These are phyloP conservation scores for Mentha longifolia DNA, from an alignment of 257 asterid species.

Conservation along the genomic window DNA sequence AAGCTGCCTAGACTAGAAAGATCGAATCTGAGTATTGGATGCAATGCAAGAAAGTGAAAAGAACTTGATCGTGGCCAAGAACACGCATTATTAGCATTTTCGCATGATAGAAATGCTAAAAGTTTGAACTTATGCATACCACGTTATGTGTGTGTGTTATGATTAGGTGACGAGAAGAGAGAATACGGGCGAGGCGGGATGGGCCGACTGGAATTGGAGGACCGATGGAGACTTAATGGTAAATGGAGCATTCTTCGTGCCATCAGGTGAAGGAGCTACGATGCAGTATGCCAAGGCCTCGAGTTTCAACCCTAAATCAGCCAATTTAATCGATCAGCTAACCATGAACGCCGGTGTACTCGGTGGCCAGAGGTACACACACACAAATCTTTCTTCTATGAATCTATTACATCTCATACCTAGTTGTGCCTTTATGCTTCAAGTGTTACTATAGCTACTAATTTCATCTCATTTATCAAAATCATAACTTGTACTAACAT, in stretches of 20 bases:
- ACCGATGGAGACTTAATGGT: slow-evolving; percentile 75
- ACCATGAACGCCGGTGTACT: slow-evolving; percentile 74
- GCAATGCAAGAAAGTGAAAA: background rate
- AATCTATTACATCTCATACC: background rate
- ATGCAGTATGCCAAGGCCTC: slow-evolving; percentile 60
- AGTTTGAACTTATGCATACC: background rate
- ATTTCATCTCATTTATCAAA: background rate
- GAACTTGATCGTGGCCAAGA: background rate
- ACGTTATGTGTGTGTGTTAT: background rate
- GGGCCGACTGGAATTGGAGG: slow-evolving; percentile 92
- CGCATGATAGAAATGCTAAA: background rate
- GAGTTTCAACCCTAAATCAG: slow-evolving; percentile 57
- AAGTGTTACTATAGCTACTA: background rate
- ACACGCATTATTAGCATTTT: background rate
- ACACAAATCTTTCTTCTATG: background rate
- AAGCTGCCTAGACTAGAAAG: background rate
- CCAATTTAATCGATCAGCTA: slow-evolving; percentile 53
- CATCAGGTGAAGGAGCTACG: slow-evolving; percentile 71
- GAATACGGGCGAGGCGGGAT: slow-evolving; percentile 59
- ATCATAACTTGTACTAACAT: background rate
- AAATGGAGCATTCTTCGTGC: slow-evolving; percentile 89
- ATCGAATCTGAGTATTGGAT: background rate
- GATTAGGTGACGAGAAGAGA: slow-evolving; percentile 79
- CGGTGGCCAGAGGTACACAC: slow-evolving; percentile 65
- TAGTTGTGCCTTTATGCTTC: background rate